Evolutionary conservation across 2,329 filamentous ascomycete species (phyloP).

Genomic region (Colletotrichum sidae): DNA sequence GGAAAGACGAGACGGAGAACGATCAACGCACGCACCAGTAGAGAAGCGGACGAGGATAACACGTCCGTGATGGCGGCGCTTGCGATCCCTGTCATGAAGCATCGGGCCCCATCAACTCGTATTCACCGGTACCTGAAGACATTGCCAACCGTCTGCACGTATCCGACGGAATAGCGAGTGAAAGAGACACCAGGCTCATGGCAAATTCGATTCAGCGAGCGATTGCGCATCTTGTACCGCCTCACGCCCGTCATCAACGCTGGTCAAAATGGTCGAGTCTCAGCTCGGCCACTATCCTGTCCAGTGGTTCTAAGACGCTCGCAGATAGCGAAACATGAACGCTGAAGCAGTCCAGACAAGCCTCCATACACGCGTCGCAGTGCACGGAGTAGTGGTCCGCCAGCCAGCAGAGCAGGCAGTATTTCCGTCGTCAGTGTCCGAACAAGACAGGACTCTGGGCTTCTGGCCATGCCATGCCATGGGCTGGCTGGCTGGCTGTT

Average conservation of each 20-base stretch:
- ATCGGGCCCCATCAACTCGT: constrained; percentile 32
- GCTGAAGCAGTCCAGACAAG: no score
- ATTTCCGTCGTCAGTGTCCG: constrained; percentile 18
- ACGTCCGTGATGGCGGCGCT: constrained; percentile 28
- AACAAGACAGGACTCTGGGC: constrained; percentile 15
- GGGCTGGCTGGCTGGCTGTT: constrained; percentile 17
- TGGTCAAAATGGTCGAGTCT: not conserved
- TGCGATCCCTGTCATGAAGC: constrained; percentile 31
- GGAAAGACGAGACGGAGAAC: constrained; percentile 34
- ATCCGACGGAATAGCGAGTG: constrained; percentile 3
- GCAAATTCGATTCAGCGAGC: not conserved
- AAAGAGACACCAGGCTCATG: constrained; percentile 1
- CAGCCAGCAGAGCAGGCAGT: not conserved
- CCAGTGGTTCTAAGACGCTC: no score
- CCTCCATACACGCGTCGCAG: no score
- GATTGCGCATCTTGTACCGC: not conserved
- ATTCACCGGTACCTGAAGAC: constrained; percentile 29
- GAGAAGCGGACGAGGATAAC: constrained; percentile 24
- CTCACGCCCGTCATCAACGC: no score
- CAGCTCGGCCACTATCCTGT: not conserved
- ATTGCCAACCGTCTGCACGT: constrained; percentile 1
- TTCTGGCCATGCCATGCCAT: constrained; percentile 11
- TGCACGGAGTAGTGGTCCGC: no score
- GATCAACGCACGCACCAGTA: constrained; percentile 30
- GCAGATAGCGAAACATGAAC: no score